A percentile compares a stretch with the other conserved stretches of the same genome.
Evolutionary conservation across 331 rosid species (phyloP).

Genomic region (Acacia pycnantha): DNA sequence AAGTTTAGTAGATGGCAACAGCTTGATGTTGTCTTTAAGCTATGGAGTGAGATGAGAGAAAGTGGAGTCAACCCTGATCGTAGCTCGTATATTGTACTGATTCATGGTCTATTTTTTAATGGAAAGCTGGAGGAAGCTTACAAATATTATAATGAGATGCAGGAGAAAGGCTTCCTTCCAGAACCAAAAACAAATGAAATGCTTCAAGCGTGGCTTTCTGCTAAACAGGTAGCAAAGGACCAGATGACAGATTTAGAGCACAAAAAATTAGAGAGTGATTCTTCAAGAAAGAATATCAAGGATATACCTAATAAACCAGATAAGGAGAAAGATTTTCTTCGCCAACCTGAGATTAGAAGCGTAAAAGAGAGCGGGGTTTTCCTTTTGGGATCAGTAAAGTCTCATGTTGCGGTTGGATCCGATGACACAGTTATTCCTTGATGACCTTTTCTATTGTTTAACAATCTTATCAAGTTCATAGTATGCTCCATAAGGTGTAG

Average conservation of each 20-base stretch:
- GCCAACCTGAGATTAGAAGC: constrained; percentile 65
- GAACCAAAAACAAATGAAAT: constrained; percentile 80
- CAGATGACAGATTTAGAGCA: constrained; percentile 32
- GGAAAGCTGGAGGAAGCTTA: constrained; percentile 75
- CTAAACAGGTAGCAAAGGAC: constrained; percentile 39
- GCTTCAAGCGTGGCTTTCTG: constrained; percentile 84
- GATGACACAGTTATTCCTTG: neutral
- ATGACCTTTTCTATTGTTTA: neutral
- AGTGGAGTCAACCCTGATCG: constrained; percentile 73
- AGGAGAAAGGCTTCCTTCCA: constrained; percentile 68
- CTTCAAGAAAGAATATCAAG: constrained; percentile 33
- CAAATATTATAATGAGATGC: constrained; percentile 81
- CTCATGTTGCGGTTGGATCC: neutral
- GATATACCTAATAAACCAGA: constrained; percentile 37
- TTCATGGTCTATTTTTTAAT: constrained; percentile 88
- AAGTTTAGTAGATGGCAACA: constrained; percentile 85
- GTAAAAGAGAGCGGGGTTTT: constrained; percentile 69
- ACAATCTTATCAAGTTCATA: neutral
- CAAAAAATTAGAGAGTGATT: constrained; percentile 32
- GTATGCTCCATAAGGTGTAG: neutral
- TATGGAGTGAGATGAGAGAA: constrained; percentile 76
- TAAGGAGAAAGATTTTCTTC: constrained; percentile 49
- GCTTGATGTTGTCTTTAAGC: constrained; percentile 65
- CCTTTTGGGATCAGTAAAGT: constrained; percentile 32
- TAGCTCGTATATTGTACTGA: constrained; percentile 76